Conservation (phyloP, 2,329 filamentous ascomycete species). For the Grosmannia clavigera region DNA sequence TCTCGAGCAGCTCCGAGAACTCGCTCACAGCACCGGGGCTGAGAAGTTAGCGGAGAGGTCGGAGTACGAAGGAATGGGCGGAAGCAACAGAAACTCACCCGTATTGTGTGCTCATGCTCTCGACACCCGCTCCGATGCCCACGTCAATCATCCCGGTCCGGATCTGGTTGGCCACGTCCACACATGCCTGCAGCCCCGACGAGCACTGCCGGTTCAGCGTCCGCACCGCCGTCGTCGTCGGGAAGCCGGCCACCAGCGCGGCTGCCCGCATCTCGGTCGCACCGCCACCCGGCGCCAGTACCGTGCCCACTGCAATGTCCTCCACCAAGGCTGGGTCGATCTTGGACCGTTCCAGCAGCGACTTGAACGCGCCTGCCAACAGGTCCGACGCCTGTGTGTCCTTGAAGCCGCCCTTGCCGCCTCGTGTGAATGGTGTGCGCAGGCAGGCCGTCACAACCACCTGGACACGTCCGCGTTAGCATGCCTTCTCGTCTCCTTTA, state of each 20-base stretch:
- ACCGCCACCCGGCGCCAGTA: constrained; percentile 84
- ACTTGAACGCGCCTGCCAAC: constrained; percentile 70
- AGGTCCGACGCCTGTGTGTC: constrained; percentile 82
- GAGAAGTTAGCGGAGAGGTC: neutral
- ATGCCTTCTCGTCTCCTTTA: neutral
- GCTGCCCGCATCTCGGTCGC: constrained; percentile 96
- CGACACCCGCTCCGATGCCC: constrained; percentile 85
- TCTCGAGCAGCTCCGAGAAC: constrained; percentile 82
- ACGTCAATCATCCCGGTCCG: constrained; percentile 86
- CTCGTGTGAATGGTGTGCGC: constrained; percentile 84
- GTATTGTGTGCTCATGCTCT: constrained; percentile 92
- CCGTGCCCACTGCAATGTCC: constrained; percentile 83
- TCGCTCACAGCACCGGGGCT: constrained; percentile 77
- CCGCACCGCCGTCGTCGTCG: constrained; percentile 72
- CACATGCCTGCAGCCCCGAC: constrained; percentile 80
- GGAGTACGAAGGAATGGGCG: neutral
- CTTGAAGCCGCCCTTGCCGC: constrained; percentile 89
- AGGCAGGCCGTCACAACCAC: constrained; percentile 88
- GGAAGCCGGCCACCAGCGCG: constrained; percentile 80
- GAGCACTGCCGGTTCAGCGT: constrained; percentile 91
- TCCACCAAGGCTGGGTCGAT: constrained; percentile 84
- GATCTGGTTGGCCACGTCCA: constrained; percentile 92
- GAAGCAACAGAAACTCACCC: constrained; percentile 41
- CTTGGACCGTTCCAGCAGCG: constrained; percentile 69
- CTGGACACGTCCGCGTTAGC: constrained; percentile 20